A percentile compares a stretch with the other conserved stretches of the same genome.
Evolutionary conservation across 2,329 filamentous ascomycete genomes (phyloP).

Genomic region (Acrocalymma vagum): DNA sequence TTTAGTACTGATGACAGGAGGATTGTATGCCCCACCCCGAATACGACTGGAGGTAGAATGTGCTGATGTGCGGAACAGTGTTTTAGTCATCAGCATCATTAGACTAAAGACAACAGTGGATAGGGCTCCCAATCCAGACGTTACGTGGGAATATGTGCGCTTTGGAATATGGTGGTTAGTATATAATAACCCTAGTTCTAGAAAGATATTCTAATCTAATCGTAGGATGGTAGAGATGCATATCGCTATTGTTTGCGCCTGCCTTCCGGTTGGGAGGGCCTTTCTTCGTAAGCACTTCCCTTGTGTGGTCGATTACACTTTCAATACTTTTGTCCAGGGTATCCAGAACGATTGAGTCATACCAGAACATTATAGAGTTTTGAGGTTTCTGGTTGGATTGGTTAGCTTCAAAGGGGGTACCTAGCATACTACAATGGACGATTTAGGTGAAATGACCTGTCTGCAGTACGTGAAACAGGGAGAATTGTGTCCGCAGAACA

Average conservation of each 20-base stretch:
- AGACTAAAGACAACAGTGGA: slow-evolving; percentile 8
- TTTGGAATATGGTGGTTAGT: slow-evolving; percentile 10
- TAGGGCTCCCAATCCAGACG: slow-evolving; percentile 5
- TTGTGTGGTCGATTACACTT: slow-evolving; percentile 7
- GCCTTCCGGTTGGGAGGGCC: slow-evolving; percentile 7
- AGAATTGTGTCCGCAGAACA: no score
- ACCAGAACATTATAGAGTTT: slow-evolving; percentile 6
- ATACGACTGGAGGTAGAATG: slow-evolving; percentile 3
- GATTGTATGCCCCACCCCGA: slow-evolving; percentile 4
- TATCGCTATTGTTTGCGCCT: slow-evolving; percentile 9
- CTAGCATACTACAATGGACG: no score
- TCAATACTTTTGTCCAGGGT: slow-evolving; percentile 6
- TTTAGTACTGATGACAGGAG: slow-evolving; percentile 7
- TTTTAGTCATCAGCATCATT: slow-evolving; percentile 6
- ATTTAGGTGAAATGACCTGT: no score
- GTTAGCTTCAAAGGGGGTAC: slow-evolving; percentile 4
- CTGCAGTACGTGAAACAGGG: no score
- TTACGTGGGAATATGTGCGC: slow-evolving; percentile 7
- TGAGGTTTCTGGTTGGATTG: slow-evolving; percentile 3
- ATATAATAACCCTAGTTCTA: slow-evolving; percentile 1
- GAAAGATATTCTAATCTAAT: slow-evolving; percentile 8
- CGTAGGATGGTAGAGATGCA: slow-evolving; percentile 8
- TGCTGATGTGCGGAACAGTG: slow-evolving; percentile 7
- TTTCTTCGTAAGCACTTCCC: slow-evolving; percentile 9
- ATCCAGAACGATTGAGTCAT: slow-evolving; percentile 4